Evolutionary conservation across 2,329 filamentous ascomycete species (phyloP).

Genomic region (Verticillium zaregamsianum): DNA sequence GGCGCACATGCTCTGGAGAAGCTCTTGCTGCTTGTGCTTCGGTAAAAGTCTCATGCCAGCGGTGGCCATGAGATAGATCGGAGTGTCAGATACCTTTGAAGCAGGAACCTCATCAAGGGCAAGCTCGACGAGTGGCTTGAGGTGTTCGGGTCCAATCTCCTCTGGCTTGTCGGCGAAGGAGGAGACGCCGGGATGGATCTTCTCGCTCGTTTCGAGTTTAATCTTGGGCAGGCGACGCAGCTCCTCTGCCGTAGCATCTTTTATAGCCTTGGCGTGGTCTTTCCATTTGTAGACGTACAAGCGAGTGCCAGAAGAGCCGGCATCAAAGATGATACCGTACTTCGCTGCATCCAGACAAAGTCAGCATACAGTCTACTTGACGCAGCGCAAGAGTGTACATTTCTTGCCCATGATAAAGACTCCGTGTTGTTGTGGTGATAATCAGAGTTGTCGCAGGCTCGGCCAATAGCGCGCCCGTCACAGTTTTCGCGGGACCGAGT

Average conservation of each 20-base stretch:
- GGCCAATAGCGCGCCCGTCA: neutral
- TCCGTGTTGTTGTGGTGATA: neutral
- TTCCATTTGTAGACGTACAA: constrained; percentile 94
- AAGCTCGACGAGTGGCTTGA: constrained; percentile 75
- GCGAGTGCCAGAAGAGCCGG: constrained; percentile 94
- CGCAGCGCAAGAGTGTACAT: neutral
- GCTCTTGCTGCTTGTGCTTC: constrained; percentile 62
- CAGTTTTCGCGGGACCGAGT: neutral
- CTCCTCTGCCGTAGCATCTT: constrained; percentile 47
- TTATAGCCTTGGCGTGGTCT: constrained; percentile 60
- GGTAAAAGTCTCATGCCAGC: constrained; percentile 89
- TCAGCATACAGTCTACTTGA: neutral
- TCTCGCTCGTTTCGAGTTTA: constrained; percentile 83
- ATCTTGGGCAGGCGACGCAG: constrained; percentile 71
- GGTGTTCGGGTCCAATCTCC: constrained; percentile 75
- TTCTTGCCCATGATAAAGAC: constrained; percentile 1
- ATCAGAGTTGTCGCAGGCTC: neutral
- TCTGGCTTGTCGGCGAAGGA: constrained; percentile 77
- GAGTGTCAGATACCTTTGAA: constrained; percentile 75
- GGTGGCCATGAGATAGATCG: constrained; percentile 91
- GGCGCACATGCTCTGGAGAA: constrained; percentile 75
- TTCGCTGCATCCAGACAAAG: constrained; percentile 37
- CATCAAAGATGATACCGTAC: constrained; percentile 95
- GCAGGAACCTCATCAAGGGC: constrained; percentile 74
- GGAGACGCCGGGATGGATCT: constrained; percentile 90